Conservation (phyloP, 345 rosid genomes). For the Camelina neglecta region DNA sequence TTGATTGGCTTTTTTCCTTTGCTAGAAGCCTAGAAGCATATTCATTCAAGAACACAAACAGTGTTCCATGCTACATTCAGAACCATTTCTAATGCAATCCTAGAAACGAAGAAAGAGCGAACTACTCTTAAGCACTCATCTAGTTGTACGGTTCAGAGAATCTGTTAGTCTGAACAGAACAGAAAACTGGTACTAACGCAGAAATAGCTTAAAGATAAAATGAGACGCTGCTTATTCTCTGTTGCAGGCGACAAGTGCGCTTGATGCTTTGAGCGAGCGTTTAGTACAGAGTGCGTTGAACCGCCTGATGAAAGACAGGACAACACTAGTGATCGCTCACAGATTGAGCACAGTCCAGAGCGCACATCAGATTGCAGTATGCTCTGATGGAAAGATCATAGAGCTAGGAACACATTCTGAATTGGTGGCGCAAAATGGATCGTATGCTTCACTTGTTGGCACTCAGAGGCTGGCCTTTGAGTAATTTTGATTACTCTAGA, state of each 20-base stretch:
- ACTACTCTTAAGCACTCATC: neutral
- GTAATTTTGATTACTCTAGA: constrained; percentile 28
- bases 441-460: constrained; percentile 82
- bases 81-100: constrained; percentile 2
- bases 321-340: constrained; percentile 89
- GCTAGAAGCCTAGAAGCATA: neutral
- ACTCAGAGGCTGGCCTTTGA: constrained; percentile 94
- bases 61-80: constrained; percentile 6
- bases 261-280: constrained; percentile 92
- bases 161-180: neutral
- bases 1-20: neutral
- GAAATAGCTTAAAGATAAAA: constrained; percentile 8
- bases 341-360: constrained; percentile 93
- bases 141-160: neutral
- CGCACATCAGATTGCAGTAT: constrained; percentile 84
- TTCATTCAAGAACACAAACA: neutral
- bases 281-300: constrained; percentile 84
- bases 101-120: neutral
- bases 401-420: constrained; percentile 87
- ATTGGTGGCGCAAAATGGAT: constrained; percentile 71
- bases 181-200: neutral
- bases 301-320: constrained; percentile 86
- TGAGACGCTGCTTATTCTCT: neutral
- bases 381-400: constrained; percentile 69
- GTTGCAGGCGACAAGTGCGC: constrained; percentile 85